Conservation (phyloP, 1,139 yeast species). For the Yueomyces sp. region DNA sequence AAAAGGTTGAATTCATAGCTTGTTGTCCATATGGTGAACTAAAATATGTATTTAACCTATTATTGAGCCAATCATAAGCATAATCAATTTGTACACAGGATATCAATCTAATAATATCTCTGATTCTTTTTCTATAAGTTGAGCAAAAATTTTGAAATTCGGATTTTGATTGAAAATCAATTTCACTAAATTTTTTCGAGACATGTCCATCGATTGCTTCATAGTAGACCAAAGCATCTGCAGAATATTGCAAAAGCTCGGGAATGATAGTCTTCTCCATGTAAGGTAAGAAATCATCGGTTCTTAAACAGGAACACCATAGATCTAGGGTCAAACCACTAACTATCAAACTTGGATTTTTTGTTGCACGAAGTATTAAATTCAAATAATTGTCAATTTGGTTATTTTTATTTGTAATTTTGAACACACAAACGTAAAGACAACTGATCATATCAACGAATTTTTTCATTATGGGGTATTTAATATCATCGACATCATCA, state of each 20-base stretch:
- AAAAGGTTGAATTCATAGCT: slow-evolving; percentile 42
- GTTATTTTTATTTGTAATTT: slow-evolving; percentile 18
- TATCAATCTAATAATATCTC: slow-evolving; percentile 80
- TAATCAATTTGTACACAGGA: slow-evolving; percentile 79
- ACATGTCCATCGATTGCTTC: slow-evolving; percentile 53
- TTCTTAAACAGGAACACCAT: slow-evolving; percentile 85
- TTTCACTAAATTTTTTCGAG: slow-evolving; percentile 53
- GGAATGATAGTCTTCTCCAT: slow-evolving; percentile 40
- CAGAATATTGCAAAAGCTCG: slow-evolving; percentile 59
- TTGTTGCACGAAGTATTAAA: slow-evolving; percentile 68
- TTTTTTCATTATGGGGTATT: slow-evolving; percentile 72
- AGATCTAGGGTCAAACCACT: slow-evolving; percentile 85
- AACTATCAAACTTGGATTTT: slow-evolving; percentile 76
- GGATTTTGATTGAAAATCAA: slow-evolving; percentile 81
- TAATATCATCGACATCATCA: slow-evolving; percentile 68
- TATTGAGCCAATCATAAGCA: slow-evolving; percentile 72
- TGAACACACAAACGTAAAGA: slow-evolving; percentile 44
- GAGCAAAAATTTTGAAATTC: slow-evolving; percentile 69
- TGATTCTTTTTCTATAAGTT: slow-evolving; percentile 73
- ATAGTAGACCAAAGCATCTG: slow-evolving; percentile 69
- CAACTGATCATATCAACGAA: slow-evolving; percentile 91
- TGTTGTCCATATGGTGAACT: slow-evolving; percentile 58
- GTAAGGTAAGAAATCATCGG: slow-evolving; percentile 46
- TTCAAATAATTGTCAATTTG: slow-evolving; percentile 43
- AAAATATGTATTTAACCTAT: slow-evolving; percentile 60